Evolutionary conservation across 768 basidiomycete genomes (phyloP).

Genomic region (Boletus eberwhitei): DNA sequence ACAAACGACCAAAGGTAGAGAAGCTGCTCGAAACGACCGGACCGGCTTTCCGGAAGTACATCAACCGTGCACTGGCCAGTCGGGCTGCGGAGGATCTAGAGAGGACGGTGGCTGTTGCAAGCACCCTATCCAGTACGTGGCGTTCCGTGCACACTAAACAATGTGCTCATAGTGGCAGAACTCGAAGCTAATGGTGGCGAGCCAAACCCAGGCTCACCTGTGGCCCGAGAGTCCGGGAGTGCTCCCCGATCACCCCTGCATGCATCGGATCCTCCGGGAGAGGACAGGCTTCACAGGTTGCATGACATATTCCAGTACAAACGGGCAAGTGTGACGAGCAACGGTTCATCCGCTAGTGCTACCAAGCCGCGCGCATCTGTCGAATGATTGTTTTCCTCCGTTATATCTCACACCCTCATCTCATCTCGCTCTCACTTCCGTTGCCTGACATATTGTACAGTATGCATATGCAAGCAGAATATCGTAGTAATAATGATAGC

Average conservation of each 20-base stretch:
- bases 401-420: conserved; percentile 19
- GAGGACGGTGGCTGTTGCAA: conserved; percentile 74
- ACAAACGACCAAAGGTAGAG: conserved; percentile 78
- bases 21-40: conserved; percentile 88
- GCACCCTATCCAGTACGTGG: conserved; percentile 72
- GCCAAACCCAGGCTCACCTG: conserved; percentile 34
- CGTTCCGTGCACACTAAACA: background rate
- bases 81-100: conserved; percentile 86
- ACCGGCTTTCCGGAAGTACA: conserved; percentile 87
- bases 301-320: conserved; percentile 81
- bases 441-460: conserved; percentile 29
- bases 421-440: conserved; percentile 10
- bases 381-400: conserved; percentile 18
- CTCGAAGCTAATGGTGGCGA: conserved; percentile 55
- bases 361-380: conserved; percentile 12
- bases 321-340: conserved; percentile 59
- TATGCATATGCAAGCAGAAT: conserved; percentile 24
- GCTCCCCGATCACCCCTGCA: conserved; percentile 36
- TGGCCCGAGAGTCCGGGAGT: conserved; percentile 25
- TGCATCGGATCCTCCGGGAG: conserved; percentile 37
- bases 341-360: conserved; percentile 34
- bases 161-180: conserved; percentile 38
- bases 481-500: conserved; percentile 23
- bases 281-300: conserved; percentile 69
- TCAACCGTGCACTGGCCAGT: conserved; percentile 81